A percentile compares a stretch with the other conserved stretches of the same genome.
Conservation (phyloP, 352 stramenopile species). For the Halophytophthora batemanensis region DNA sequence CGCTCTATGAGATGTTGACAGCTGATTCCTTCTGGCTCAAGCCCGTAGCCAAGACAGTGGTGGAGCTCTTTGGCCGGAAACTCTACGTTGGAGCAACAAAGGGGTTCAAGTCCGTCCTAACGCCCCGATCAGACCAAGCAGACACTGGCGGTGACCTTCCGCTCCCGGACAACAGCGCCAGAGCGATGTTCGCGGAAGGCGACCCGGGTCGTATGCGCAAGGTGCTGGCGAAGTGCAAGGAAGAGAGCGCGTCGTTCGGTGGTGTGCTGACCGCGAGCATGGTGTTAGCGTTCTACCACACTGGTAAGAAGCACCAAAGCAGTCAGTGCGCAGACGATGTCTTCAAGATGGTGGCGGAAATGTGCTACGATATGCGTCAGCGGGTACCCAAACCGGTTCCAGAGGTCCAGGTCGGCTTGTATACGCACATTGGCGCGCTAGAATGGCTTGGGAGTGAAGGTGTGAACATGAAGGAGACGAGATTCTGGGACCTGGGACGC, state of each 20-base stretch:
- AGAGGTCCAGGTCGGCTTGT: not conserved
- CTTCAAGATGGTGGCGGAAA: conserved; percentile 1
- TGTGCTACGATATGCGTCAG: conserved; percentile 23
- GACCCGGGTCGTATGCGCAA: conserved; percentile 18
- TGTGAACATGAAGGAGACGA: no score
- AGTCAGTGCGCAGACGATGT: conserved; percentile 1
- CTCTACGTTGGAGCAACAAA: not conserved
- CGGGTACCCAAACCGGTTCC: not conserved
- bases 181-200: conserved; percentile 18
- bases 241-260: conserved; percentile 22
- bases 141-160: not conserved
- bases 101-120: conserved; percentile 1
- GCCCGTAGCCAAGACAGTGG: not conserved
- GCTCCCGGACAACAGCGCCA: not conserved
- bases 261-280: conserved; percentile 16
- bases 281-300: conserved; percentile 5
- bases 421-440: no score
- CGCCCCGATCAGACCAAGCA: conserved; percentile 2
- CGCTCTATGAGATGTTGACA: conserved; percentile 17
- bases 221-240: conserved; percentile 19
- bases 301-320: no score
- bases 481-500: no score
- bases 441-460: no score
- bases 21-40: not conserved
- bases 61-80: not conserved